Base-by-base conservation (phyloP, 306 rosid species). In the Begonia fuchsioides region DNA sequence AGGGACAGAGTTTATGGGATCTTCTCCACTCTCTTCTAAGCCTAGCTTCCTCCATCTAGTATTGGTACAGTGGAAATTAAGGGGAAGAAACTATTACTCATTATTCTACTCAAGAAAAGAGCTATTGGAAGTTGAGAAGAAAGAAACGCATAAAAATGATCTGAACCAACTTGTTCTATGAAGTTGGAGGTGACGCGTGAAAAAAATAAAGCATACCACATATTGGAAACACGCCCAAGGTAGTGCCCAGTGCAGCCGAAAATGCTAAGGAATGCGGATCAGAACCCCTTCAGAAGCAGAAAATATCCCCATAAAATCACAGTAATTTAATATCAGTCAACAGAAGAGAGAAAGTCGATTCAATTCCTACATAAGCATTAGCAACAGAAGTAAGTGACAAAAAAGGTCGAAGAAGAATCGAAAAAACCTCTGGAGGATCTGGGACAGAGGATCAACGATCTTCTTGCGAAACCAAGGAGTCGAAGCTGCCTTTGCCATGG, bases 191-290 rank as follows among this genome's bases (percentile, higher is more conserved):
- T 26, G 35, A 26, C 8, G 7, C 35, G 4, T 26, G 35, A 2
- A 26, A 56, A 47, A 2, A 32, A 44, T 32, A 18, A 14, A 47
- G 40, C 66, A 43, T 77, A 87, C 96, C 96, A 50, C 82, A 80
- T 53, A 87, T 77, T 11, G 96, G 96, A 69, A 87, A 87, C 14
- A 83, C 8, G 54, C 96, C 96, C 65, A 87, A n/a, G 49, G 94
- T 87, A 67, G 74, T 60, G 55, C 96, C 96, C 26, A 83, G 71
- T 40, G 96, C 85, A n/a, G 87, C 81, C 56, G 96, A 87, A 64
- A 83, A 87, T 13, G 96, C 94, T 77, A 87, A 55, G 52, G 73
- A 82, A 9, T 61, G 72, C 9, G 97, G 97, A 58, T 90, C 95
- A 16, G 95, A 86, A 51, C 95, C 97, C 73, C 97, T 90, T n/a